Percentiles rank a stretch among this genome's conserved stretches.
These are phyloP conservation scores for Periconia macrospinosa DNA, from an alignment of 2,329 filamentous ascomycete species.

Conservation along the genomic window DNA sequence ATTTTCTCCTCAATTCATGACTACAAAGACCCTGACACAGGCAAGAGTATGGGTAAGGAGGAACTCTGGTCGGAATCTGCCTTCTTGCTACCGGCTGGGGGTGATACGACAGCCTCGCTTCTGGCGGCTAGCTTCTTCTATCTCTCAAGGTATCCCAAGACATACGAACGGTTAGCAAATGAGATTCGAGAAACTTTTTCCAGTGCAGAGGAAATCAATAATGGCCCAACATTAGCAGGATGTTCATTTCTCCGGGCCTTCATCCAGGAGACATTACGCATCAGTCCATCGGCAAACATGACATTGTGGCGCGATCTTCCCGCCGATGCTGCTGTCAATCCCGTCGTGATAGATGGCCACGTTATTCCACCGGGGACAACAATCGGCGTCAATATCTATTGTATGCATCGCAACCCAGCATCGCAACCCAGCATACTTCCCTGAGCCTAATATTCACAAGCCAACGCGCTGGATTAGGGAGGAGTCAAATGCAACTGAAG, in stretches of 20 bases:
- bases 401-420: conserved; percentile 4
- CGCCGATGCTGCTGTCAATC: background rate
- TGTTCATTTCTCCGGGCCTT: conserved; percentile 20
- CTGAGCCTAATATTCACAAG: background rate
- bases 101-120: too few species aligned
- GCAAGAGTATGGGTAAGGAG: too few species aligned
- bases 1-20: too few species aligned
- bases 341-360: conserved; percentile 9
- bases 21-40: too few species aligned
- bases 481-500: background rate
- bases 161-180: too few species aligned
- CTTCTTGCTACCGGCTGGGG: too few species aligned
- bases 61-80: too few species aligned
- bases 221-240: conserved; percentile 8
- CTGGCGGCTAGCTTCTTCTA: too few species aligned
- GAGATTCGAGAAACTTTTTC: too few species aligned
- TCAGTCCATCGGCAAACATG: conserved; percentile 8
- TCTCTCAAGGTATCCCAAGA: too few species aligned
- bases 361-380: conserved; percentile 6
- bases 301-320: conserved; percentile 9
- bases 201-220: background rate
- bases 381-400: conserved; percentile 12
- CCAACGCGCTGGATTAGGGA: conserved; percentile 2
- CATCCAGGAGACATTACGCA: conserved; percentile 21
- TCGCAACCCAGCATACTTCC: conserved; percentile 6